Evolutionary conservation across 108 stramenopile genomes (phyloP).

Genomic region (Licmophora abbreviata): DNA sequence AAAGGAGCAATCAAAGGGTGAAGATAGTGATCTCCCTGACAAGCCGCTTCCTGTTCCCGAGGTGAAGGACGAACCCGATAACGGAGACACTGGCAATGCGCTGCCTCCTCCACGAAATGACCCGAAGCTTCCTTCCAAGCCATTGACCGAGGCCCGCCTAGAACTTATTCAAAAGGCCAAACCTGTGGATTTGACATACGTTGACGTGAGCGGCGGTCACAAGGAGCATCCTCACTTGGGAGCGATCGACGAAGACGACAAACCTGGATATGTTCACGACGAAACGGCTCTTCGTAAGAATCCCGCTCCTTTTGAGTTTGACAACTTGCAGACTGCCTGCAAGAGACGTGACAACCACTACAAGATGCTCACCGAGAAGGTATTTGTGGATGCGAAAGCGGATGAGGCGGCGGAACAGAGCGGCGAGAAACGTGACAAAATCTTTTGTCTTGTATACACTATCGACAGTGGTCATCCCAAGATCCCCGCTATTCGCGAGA

Average conservation of each 20-base stretch:
- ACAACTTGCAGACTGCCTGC: conserved; percentile 36
- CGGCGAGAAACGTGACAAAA: conserved; percentile 60
- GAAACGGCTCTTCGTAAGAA: conserved; percentile 57
- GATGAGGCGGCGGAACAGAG: conserved; percentile 39
- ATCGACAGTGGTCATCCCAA: conserved; percentile 57
- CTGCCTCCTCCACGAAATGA: conserved; percentile 1
- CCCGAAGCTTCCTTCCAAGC: conserved; percentile 47
- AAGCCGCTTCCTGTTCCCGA: neutral
- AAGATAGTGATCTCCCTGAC: neutral
- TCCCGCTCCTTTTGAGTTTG: conserved; percentile 54
- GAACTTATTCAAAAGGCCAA: conserved; percentile 58
- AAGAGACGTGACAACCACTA: conserved; percentile 43
- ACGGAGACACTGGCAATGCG: conserved; percentile 8
- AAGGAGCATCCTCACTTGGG: conserved; percentile 62
- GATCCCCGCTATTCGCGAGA: conserved; percentile 63
- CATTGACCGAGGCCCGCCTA: conserved; percentile 39
- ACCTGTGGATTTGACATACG: conserved; percentile 50
- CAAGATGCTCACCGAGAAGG: conserved; percentile 63
- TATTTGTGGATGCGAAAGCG: conserved; percentile 61
- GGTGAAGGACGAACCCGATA: neutral
- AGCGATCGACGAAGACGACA: conserved; percentile 65
- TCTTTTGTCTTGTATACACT: conserved; percentile 83
- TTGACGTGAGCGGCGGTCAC: conserved; percentile 23
- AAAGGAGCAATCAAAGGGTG: conserved; percentile 8
- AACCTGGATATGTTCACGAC: conserved; percentile 77